phyloP scores from a whole-genome alignment of 2,329 filamentous ascomycete genomes.

The Arthrinium phaeospermum region DNA sequence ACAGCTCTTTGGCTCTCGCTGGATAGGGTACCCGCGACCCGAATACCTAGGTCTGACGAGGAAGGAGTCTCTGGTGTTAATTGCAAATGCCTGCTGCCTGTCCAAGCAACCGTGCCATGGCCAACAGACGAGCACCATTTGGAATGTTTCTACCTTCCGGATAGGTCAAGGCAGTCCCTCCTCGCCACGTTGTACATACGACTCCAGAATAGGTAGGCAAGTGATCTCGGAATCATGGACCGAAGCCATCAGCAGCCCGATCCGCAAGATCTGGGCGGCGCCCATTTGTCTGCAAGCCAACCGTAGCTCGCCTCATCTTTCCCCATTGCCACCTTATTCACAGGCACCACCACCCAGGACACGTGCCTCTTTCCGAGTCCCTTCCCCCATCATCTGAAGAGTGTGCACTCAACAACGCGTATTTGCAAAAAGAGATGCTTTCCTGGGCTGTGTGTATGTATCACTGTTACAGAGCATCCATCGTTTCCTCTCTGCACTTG shows the following conservation, averaged over 20 bases:
- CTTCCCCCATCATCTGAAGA: background rate
- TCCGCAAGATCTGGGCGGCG: constrained; percentile 10
- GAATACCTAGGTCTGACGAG: background rate
- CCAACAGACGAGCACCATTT: background rate
- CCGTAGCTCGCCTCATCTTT: background rate
- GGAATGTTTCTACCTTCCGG: background rate
- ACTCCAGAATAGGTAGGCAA: background rate
- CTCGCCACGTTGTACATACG: background rate
- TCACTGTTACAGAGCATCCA: background rate
- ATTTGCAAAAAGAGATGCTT: background rate
- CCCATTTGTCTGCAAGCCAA: constrained; percentile 11
- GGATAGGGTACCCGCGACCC: background rate
- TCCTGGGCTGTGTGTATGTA: background rate
- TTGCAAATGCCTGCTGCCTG: background rate
- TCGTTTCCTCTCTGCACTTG: background rate
- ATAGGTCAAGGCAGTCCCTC: background rate
- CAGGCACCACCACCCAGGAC: background rate
- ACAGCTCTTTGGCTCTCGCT: background rate
- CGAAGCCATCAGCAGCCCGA: constrained; percentile 15
- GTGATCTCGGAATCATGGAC: constrained; percentile 7
- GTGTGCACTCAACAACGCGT: background rate
- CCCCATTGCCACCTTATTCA: background rate
- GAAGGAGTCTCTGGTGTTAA: background rate
- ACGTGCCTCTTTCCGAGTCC: background rate
- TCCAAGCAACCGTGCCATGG: background rate